Conservation (phyloP, 2,329 filamentous ascomycete species). For the Mycosphaerella arachidis region DNA sequence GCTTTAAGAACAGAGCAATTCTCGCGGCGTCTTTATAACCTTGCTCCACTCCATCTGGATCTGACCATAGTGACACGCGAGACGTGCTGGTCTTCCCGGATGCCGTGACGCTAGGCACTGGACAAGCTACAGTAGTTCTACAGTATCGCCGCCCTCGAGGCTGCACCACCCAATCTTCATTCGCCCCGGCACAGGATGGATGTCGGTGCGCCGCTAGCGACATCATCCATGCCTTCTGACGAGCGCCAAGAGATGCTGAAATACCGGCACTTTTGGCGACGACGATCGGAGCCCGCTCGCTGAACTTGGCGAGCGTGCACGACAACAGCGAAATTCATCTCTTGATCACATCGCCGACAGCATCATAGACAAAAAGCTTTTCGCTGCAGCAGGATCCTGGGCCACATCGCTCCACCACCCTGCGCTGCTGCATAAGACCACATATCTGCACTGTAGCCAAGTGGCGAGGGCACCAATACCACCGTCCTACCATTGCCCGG, state of each 20-base stretch:
- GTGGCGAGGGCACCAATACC: neutral
- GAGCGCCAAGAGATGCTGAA: neutral
- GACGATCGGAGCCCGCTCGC: neutral
- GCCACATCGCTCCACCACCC: neutral
- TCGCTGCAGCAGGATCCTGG: neutral
- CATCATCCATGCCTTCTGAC: neutral
- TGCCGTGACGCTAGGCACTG: neutral
- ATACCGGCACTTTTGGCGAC: neutral
- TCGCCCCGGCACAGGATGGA: conserved; percentile 2
- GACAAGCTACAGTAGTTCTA: too few relatives aligned
- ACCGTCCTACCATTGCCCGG: neutral
- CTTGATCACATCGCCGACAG: neutral
- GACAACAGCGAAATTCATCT: neutral
- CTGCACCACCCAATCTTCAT: too few relatives aligned
- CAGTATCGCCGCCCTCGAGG: neutral
- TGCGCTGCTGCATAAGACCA: neutral
- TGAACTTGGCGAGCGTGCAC: neutral
- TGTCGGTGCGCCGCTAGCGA: conserved; percentile 3
- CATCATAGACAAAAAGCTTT: neutral
- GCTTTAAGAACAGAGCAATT: neutral
- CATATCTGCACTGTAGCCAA: neutral
- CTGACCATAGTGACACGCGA: conserved; percentile 11
- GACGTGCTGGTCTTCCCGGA: neutral
- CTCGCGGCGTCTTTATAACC: neutral
- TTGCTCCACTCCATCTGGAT: conserved; percentile 7